Evolutionary conservation across 257 asterid species (phyloP), one percentile per base, ranked within the genome.

Genomic region (Solanum pinnatisectum): DNA sequence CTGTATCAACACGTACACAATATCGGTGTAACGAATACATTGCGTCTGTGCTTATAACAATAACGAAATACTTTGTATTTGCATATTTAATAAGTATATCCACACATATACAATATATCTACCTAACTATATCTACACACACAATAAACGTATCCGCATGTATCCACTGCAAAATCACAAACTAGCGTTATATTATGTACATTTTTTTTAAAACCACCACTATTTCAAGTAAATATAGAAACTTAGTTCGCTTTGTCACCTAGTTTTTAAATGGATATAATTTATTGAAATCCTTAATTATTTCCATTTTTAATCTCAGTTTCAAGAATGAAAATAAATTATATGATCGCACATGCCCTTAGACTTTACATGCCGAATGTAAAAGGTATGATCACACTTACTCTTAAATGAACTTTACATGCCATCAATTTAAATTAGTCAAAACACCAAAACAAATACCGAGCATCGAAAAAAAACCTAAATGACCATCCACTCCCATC

Each of bases 351-450:
- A 0, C 63, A 18, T 18, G 0, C 1, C 0, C n/a, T 18, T 18
- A 52, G 10, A 56, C 10, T 10, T 56, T 56, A 15, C 63, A 56
- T 56, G n/a, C 0, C 8, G 10, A 52, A 22, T 60, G 30, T 0
- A 4, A 3, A 30, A 6, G 6, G 39, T 70, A 70, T 30, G 39
- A 70, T 7, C 12, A 0, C 6, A 4, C 30, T 35, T 72, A 1
- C 16, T 6, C 15, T 35, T 18, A 33, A 20, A 33, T 72, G 27
- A 23, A 37, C 15, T 2, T 72, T 35, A 35, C 81, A 4, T 2
- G 0, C 2, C 0, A 2, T 5, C 1, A 0, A 35, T 72, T 0
- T 35, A 0, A 18, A 33, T 18, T 72, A 5, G 0, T 8, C 15
- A 1, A 10, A 22, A 8, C n/a, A 16, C 3, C 8, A 33, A 33